These are phyloP conservation scores for Chamaecrista fasciculata DNA, from an alignment of 306 rosid species.

Conservation along the genomic window DNA sequence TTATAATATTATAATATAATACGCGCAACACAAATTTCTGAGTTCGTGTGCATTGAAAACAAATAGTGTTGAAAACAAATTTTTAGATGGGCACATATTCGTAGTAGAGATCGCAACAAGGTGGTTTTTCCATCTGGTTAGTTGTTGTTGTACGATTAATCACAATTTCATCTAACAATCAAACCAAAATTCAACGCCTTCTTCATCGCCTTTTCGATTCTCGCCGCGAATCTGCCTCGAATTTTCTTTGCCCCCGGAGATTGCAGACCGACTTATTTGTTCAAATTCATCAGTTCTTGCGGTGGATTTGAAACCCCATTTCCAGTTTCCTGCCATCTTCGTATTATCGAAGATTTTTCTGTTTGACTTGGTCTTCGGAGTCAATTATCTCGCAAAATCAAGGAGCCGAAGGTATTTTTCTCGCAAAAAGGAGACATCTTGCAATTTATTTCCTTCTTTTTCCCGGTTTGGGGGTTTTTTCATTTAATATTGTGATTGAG, in stretches of 20 bases:
- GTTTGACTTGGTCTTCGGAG: constrained; percentile 17
- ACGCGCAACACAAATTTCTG: background rate
- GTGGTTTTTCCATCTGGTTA: background rate
- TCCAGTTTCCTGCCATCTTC: background rate
- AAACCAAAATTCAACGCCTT: background rate
- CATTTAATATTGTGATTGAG: no score
- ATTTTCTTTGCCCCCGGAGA: background rate
- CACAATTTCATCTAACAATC: background rate
- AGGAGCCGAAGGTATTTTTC: constrained; percentile 36
- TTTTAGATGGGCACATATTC: background rate
- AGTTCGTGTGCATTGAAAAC: background rate
- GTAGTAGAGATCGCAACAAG: background rate
- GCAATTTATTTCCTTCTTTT: background rate
- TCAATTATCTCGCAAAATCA: constrained; percentile 14
- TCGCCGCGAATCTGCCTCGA: background rate
- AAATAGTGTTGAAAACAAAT: no score
- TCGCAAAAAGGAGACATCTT: no score
- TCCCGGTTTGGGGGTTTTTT: background rate
- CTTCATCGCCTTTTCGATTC: background rate
- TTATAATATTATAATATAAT: no score
- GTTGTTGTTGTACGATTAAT: background rate
- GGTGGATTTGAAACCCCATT: background rate
- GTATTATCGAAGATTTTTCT: background rate
- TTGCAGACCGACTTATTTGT: background rate
- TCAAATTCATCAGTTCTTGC: constrained; percentile 1